Evolutionary conservation across 306 rosid genomes (phyloP), one percentile per base, ranked within the genome.

Genomic region (Trichosanthes truncata): DNA sequence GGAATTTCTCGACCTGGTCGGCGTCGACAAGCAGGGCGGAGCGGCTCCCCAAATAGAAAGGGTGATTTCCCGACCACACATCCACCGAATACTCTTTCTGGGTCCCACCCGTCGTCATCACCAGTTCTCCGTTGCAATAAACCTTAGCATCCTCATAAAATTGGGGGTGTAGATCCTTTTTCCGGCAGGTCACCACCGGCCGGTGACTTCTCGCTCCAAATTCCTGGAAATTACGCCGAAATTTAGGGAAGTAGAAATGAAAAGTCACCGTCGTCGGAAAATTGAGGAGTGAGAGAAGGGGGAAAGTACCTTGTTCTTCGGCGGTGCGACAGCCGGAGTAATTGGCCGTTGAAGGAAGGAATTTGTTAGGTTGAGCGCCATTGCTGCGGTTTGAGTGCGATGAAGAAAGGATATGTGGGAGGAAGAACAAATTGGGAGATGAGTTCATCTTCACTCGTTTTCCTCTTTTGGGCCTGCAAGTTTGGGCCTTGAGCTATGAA

Each of bases 11-110:
- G 3, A 94, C 98, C 88, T 89, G 97, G 73, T 92, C 95, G 49
- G 88, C 98, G 69, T 86, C 90, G 6, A 89, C 81, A 45, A 89
- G 61, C 9, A 71, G 7, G 0, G 66, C 93, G 4, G 93, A 84
- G 31, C 98, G 93, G 87, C 82, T 89, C 0, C 98, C 98, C 38
- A 88, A 93, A 86, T 92, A 94, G 86, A 94, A 94, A 0, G 93
- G 98, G 82, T 94, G 98, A 89, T 94, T 94, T 1, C 98, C 98
- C 0, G 98, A 92, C 98, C 98, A 94, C 48, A 94, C 97, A 29
- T 94, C 97, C 40, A 94, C 97, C 7, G 86, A 84, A 69, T 94
- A 94, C 86, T 94, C 98, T 90, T 92, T 85, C 92, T 82, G 89
- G 71, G 98, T 92, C 76, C 97, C 98, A 62, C 98, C 97, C 0